Evolutionary conservation across 257 asterid species (phyloP).

Genomic region (Galeopsis tetrahit): DNA sequence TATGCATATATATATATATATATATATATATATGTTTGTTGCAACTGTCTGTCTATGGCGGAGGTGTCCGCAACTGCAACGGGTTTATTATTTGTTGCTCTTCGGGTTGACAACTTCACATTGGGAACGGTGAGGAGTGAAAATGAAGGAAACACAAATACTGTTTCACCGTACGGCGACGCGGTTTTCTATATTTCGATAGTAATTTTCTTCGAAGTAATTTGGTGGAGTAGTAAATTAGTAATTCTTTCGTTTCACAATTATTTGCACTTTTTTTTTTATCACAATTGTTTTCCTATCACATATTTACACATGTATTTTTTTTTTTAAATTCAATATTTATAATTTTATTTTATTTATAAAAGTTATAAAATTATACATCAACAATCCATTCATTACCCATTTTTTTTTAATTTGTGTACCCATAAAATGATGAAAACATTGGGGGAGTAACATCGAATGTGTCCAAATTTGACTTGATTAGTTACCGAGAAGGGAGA

Average conservation of each 20-base stretch:
- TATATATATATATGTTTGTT: not conserved
- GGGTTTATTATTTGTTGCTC: slow-evolving; percentile 17
- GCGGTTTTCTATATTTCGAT: not conserved
- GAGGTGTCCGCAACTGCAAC: slow-evolving; percentile 30
- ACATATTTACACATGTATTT: no score
- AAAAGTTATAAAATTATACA: no score
- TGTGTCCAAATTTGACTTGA: not conserved
- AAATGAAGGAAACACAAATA: slow-evolving; percentile 16
- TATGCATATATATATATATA: not conserved
- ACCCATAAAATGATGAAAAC: no score
- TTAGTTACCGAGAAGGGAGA: not conserved
- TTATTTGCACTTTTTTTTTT: no score
- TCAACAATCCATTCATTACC: no score
- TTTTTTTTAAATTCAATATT: no score
- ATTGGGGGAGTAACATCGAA: not conserved
- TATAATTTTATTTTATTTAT: no score
- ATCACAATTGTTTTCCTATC: no score
- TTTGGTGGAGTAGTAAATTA: no score
- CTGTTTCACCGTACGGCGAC: slow-evolving; percentile 13
- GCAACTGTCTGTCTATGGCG: not conserved
- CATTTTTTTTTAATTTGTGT: no score
- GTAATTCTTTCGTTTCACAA: no score
- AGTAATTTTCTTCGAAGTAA: no score
- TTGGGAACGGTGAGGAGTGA: slow-evolving; percentile 6
- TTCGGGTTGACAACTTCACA: not conserved